Percentiles rank a stretch among this genome's conserved stretches.
Conservation (phyloP, 1,139 yeast genomes). For the Zygoascus meyerae region DNA sequence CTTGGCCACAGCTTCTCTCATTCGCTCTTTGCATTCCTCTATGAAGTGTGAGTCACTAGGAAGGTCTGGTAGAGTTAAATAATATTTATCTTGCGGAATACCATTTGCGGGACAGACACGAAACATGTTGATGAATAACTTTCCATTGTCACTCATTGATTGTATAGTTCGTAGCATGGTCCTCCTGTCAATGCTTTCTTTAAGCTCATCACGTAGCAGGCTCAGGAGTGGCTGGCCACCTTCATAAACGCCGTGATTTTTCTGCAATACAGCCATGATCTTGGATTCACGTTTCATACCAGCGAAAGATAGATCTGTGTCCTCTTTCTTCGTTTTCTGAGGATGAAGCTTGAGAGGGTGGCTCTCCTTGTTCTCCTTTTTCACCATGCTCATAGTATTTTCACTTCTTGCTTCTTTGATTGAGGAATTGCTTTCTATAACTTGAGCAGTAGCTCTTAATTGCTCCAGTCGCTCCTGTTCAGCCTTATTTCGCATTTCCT, state of each 20-base stretch:
- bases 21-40: conserved; percentile 20
- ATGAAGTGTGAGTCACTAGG: conserved; percentile 20
- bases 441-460: neutral
- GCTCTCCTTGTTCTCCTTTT: too few relatives aligned
- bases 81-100: conserved; percentile 16
- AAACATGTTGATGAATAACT: conserved; percentile 21
- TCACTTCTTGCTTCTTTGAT: too few relatives aligned
- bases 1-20: conserved; percentile 1
- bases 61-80: conserved; percentile 20
- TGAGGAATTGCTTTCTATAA: too few relatives aligned
- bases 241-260: conserved; percentile 32
- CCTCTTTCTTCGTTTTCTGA: too few relatives aligned
- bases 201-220: conserved; percentile 23
- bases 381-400: too few relatives aligned
- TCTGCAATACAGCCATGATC: conserved; percentile 29
- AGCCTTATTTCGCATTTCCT: neutral
- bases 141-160: conserved; percentile 24
- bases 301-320: conserved; percentile 26
- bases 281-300: conserved; percentile 31
- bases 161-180: conserved; percentile 29
- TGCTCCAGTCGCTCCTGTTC: conserved; percentile 1
- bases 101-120: conserved; percentile 20
- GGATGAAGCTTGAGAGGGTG: too few relatives aligned
- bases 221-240: conserved; percentile 26
- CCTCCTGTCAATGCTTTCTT: conserved; percentile 31